Evolutionary conservation across 441 rosid genomes (phyloP).

Genomic region (Populus hybrid): DNA sequence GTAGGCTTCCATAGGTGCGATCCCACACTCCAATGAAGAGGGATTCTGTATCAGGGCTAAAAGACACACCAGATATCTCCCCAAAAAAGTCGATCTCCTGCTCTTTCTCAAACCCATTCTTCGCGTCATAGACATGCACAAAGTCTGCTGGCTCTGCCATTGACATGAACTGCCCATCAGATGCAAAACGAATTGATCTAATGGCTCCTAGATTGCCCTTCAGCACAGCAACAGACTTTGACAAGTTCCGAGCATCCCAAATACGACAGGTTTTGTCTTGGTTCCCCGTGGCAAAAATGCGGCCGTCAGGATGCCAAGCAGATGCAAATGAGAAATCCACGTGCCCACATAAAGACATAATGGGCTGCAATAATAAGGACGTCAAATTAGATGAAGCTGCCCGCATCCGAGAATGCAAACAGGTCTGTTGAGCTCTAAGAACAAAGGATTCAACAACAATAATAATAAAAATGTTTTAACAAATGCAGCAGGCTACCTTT

Average conservation of each 20-base stretch:
- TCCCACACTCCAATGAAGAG: slow-evolving; percentile 57
- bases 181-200: slow-evolving; percentile 43
- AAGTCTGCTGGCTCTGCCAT: slow-evolving; percentile 63
- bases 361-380: slow-evolving; percentile 28
- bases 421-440: background rate
- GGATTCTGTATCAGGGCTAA: slow-evolving; percentile 58
- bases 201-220: slow-evolving; percentile 60
- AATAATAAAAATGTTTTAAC: background rate
- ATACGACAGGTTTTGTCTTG: slow-evolving; percentile 58
- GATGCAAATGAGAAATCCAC: slow-evolving; percentile 59
- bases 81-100: slow-evolving; percentile 64
- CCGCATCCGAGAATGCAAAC: background rate
- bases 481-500: slow-evolving; percentile 39
- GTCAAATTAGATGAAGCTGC: slow-evolving; percentile 8
- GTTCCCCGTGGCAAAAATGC: slow-evolving; percentile 57
- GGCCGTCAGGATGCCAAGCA: slow-evolving; percentile 61
- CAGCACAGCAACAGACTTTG: slow-evolving; percentile 49
- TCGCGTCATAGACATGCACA: slow-evolving; percentile 48
- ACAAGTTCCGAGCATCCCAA: slow-evolving; percentile 51
- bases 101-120: slow-evolving; percentile 46
- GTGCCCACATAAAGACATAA: slow-evolving; percentile 41
- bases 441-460: slow-evolving; percentile 2
- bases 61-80: slow-evolving; percentile 53
- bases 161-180: slow-evolving; percentile 55
- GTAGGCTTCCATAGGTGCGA: slow-evolving; percentile 61